Percentiles rank a stretch among this genome's conserved stretches.
phyloP scores from a whole-genome alignment of 2,329 filamentous ascomycete genomes.

The Camillea tinctor region DNA sequence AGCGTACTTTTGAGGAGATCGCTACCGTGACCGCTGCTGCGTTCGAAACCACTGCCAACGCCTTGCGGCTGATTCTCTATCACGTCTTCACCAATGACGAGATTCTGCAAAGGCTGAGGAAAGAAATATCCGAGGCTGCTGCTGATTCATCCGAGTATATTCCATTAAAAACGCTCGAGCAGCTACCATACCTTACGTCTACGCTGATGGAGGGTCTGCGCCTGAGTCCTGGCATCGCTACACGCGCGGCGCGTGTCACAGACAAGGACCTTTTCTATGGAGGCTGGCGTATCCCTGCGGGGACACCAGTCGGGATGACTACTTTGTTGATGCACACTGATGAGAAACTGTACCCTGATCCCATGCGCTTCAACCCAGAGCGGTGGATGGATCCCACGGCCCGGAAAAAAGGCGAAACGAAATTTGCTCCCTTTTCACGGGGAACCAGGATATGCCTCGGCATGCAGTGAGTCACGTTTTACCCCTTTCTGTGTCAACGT shows the following conservation, averaged over 20 bases:
- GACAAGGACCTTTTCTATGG: slow-evolving; percentile 1
- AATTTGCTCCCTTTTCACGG: slow-evolving; percentile 21
- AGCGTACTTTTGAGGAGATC: slow-evolving; percentile 10
- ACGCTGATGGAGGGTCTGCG: slow-evolving; percentile 33
- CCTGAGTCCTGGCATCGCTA: slow-evolving; percentile 1
- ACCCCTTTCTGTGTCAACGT: neutral
- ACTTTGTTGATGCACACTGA: slow-evolving; percentile 23
- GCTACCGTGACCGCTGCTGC: slow-evolving; percentile 11
- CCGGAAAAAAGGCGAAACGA: slow-evolving; percentile 10
- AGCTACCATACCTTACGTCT: slow-evolving; percentile 40
- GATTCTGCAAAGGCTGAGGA: slow-evolving; percentile 13
- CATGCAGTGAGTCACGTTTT: slow-evolving; percentile 21
- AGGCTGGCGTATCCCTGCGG: slow-evolving; percentile 12
- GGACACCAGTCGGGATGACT: slow-evolving; percentile 29
- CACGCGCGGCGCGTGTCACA: neutral
- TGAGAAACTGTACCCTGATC: slow-evolving; percentile 19
- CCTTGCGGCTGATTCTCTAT: slow-evolving; percentile 1
- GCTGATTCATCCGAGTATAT: neutral
- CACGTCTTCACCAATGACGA: slow-evolving; percentile 14
- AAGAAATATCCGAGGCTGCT: slow-evolving; percentile 4
- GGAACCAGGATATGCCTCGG: slow-evolving; percentile 24
- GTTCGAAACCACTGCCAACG: slow-evolving; percentile 15
- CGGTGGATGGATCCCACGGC: slow-evolving; percentile 22
- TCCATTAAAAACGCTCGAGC: slow-evolving; percentile 4
- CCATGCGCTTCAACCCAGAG: slow-evolving; percentile 21